Conservation (phyloP, 805 yeast genomes). For the Lachancea mirantina region DNA sequence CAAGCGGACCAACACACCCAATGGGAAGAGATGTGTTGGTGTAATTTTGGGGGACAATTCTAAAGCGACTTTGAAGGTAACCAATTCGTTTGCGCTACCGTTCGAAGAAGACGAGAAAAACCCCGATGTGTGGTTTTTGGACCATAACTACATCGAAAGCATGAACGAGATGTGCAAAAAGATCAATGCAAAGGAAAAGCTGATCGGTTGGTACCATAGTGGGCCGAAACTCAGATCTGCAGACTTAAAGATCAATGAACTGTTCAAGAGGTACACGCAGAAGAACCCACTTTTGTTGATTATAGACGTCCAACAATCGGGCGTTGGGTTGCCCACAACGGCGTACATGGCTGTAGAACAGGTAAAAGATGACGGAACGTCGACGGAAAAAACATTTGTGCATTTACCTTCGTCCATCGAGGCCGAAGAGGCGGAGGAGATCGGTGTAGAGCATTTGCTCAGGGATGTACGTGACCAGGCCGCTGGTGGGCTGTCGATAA, state of each 20-base stretch:
- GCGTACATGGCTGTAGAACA: slow-evolving; percentile 93
- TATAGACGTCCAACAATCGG: slow-evolving; percentile 79
- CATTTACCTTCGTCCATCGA: slow-evolving; percentile 89
- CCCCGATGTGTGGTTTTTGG: slow-evolving; percentile 91
- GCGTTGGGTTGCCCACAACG: slow-evolving; percentile 90
- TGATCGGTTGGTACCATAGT: slow-evolving; percentile 99
- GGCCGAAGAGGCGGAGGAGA: slow-evolving; percentile 99
- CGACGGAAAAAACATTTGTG: slow-evolving; percentile 84
- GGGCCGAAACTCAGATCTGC: slow-evolving; percentile 89
- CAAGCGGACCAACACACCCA: slow-evolving; percentile 71
- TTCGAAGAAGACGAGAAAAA: slow-evolving; percentile 94
- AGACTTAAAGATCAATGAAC: slow-evolving; percentile 85
- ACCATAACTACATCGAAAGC: slow-evolving; percentile 89
- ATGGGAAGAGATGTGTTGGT: slow-evolving; percentile 84
- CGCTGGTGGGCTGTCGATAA: slow-evolving; percentile 82
- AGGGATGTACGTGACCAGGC: slow-evolving; percentile 96
- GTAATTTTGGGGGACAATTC: slow-evolving; percentile 81
- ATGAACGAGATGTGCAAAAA: slow-evolving; percentile 98
- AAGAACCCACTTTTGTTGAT: slow-evolving; percentile 73
- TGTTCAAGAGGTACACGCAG: slow-evolving; percentile 73
- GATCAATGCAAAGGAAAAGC: slow-evolving; percentile 91
- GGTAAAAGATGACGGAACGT: slow-evolving; percentile 90
- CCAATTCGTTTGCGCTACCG: slow-evolving; percentile 95
- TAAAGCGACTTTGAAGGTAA: slow-evolving; percentile 51
- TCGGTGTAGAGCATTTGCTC: slow-evolving; percentile 93